These are phyloP conservation scores for Yarrowia sp. DNA, from an alignment of 805 yeast genomes.

Conservation along the genomic window DNA sequence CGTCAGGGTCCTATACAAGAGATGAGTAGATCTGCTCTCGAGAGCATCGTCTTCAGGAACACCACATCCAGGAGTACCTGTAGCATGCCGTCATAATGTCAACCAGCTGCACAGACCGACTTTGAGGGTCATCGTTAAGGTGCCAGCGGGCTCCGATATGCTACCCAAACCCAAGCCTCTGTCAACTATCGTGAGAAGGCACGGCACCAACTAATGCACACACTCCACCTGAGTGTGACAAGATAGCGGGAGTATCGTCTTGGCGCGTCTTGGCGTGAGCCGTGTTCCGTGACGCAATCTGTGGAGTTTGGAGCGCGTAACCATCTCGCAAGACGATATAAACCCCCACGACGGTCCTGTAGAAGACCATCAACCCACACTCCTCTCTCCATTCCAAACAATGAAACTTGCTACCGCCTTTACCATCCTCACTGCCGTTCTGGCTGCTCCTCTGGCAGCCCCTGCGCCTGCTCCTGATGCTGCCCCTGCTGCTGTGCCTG, in stretches of 20 bases:
- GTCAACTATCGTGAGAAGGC: conserved; percentile 2
- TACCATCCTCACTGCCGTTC: conserved; percentile 6
- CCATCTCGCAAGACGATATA: background rate
- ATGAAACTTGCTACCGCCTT: conserved; percentile 9
- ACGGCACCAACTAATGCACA: conserved; percentile 19
- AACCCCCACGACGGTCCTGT: background rate
- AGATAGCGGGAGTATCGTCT: conserved; percentile 5
- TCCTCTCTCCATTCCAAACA: background rate
- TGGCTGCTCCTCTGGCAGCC: conserved; percentile 8
- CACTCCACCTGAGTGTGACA: background rate
- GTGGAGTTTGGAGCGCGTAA: background rate
- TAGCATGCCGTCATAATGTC: background rate
- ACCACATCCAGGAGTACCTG: no score
- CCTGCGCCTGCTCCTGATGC: conserved; percentile 13
- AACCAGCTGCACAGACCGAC: background rate
- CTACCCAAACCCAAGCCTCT: conserved; percentile 19
- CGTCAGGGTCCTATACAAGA: background rate
- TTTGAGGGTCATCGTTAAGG: background rate
- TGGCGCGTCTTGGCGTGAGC: conserved; percentile 16
- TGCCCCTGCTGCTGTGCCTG: background rate
- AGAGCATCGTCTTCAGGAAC: no score
- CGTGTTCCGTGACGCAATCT: conserved; percentile 8
- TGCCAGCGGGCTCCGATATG: background rate
- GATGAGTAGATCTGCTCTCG: no score
- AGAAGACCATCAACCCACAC: background rate